Conservation (phyloP, 805 yeast genomes). For the Debaryomyces tyrocola region DNA sequence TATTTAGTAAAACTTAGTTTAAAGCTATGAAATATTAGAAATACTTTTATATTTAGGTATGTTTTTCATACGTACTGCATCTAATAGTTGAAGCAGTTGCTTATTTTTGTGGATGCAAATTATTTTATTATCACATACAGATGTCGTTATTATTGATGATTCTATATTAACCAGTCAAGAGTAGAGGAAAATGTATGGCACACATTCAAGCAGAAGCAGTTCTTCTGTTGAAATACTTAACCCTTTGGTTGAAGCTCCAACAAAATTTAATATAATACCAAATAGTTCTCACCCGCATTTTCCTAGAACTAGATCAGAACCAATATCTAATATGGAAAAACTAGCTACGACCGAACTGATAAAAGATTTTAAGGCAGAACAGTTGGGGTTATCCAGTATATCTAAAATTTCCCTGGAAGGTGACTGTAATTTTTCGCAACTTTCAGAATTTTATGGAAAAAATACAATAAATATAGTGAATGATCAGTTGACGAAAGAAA, state of each 20-base stretch:
- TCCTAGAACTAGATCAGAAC: background rate
- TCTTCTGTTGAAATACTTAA: background rate
- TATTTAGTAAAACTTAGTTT: slow-evolving; percentile 9
- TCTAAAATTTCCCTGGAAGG: too few species aligned
- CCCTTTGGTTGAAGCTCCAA: background rate
- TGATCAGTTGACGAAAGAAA: too few species aligned
- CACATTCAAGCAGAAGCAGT: background rate
- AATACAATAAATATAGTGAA: too few species aligned
- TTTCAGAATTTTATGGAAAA: too few species aligned
- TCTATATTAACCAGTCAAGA: background rate
- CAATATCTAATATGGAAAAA: background rate
- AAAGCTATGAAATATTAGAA: background rate
- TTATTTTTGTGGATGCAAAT: slow-evolving; percentile 18
- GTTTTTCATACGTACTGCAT: too few species aligned
- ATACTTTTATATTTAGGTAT: too few species aligned
- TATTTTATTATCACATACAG: background rate
- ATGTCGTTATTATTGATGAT: too few species aligned
- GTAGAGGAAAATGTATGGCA: background rate
- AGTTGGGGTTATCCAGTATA: too few species aligned
- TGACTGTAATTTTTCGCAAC: too few species aligned
- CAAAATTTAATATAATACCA: background rate
- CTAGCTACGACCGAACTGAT: background rate
- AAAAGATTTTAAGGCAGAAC: too few species aligned
- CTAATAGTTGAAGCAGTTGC: too few species aligned
- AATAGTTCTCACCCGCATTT: background rate